These are phyloP conservation scores for Psilocybe azurescens DNA, from an alignment of 768 basidiomycete species.

Conservation along the genomic window DNA sequence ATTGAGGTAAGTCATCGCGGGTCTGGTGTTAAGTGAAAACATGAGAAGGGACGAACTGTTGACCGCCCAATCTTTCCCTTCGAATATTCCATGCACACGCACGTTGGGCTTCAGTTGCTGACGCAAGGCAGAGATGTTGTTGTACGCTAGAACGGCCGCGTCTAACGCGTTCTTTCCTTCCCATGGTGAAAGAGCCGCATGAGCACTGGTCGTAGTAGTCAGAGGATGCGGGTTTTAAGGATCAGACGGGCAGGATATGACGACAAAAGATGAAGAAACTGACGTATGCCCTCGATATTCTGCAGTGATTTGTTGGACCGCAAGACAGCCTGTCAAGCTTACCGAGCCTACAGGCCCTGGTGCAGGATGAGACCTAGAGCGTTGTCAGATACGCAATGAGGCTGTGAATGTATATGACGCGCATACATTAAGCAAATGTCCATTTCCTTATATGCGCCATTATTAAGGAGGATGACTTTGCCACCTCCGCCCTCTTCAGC, in stretches of 20 bases:
- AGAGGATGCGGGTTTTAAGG: background rate
- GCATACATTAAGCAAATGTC: slow-evolving; percentile 76
- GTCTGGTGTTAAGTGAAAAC: background rate
- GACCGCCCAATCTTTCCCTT: slow-evolving; percentile 75
- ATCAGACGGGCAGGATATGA: background rate
- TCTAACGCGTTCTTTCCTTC: slow-evolving; percentile 85
- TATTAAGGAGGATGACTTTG: slow-evolving; percentile 69
- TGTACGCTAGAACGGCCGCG: slow-evolving; percentile 85
- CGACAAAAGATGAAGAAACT: slow-evolving; percentile 13
- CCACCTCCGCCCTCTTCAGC: slow-evolving; percentile 84
- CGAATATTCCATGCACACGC: slow-evolving; percentile 81
- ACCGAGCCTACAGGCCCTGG: slow-evolving; percentile 75
- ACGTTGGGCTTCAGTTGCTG: slow-evolving; percentile 82
- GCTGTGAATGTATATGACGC: background rate
- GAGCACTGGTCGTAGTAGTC: slow-evolving; percentile 47
- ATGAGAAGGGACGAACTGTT: slow-evolving; percentile 55
- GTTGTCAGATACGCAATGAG: background rate
- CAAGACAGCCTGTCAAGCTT: slow-evolving; percentile 67
- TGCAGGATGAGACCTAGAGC: slow-evolving; percentile 81
- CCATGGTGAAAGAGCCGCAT: slow-evolving; percentile 85
- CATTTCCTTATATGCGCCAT: slow-evolving; percentile 78
- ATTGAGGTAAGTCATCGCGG: background rate
- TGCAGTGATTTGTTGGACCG: slow-evolving; percentile 60
- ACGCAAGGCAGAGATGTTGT: slow-evolving; percentile 76
- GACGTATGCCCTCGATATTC: slow-evolving; percentile 81